Evolutionary conservation across 139 green algal species (phyloP), one percentile per base, ranked within the genome.

Genomic region (Pleodorina starrii): DNA sequence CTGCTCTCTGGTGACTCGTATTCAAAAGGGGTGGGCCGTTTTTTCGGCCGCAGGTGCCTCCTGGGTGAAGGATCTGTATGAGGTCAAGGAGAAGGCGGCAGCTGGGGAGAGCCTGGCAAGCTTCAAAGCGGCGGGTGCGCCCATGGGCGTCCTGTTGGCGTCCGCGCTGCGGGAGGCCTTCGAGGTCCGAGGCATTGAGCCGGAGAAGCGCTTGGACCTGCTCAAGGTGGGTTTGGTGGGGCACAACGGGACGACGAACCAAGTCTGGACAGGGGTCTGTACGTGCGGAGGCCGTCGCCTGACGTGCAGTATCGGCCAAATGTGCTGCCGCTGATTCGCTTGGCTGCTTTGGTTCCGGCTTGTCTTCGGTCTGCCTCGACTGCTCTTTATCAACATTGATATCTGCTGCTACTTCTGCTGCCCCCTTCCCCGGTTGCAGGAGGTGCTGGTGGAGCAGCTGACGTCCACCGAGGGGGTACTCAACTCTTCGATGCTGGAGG

Each of bases 151-250:
- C 44, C 4, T 89, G 25, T 48, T 89, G 35, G 63, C 84, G 27
- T 48, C 48, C 3, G 84, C 84, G 3, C 35, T 89, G 2, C 84
- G 84, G 10, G 84, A 89, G 50, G 84, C 84, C 2, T 82, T 89
- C 25, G 84, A 89, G 48, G 84, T 89, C 29, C 84, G 84, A 21
- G 69, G 84, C 69, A 77, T 89, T 16, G 48, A 54, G 2, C 44
- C 46, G 16, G 84, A 48, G 50, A 46, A 25, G 12, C 69, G 84
- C 25, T 36, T 89, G 36, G 71, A 89, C 84, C 51, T 89, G 35
- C 84, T 89, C 43, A 88, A 88, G 82, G 80, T 87, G 44, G 25
- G 46, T 66, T n/a, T n/a, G n/a, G n/a, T n/a, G n/a, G n/a, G n/a
- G n/a, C n/a, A n/a, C n/a, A n/a, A n/a, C n/a, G n/a, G n/a, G n/a